phyloP scores from a whole-genome alignment of 495 filamentous ascomycete species.

The Xylaria longipes region DNA sequence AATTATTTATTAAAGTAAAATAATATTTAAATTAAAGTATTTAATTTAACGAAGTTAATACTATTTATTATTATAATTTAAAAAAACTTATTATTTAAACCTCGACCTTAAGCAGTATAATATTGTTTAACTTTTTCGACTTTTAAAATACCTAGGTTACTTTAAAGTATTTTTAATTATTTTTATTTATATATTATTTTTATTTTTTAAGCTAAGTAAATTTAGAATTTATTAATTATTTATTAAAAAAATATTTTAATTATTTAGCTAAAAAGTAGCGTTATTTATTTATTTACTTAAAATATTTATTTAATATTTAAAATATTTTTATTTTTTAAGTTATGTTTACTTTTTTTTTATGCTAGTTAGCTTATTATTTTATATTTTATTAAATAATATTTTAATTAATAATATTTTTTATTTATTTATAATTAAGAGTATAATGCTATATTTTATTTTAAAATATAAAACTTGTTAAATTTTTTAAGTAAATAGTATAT shows the following conservation, averaged over 20 bases:
- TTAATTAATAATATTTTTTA: neutral
- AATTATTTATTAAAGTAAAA: too few species aligned
- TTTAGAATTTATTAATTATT: slow-evolving; percentile 4
- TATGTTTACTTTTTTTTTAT: neutral
- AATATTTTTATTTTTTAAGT: neutral
- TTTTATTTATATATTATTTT: neutral
- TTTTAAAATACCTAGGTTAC: too few species aligned
- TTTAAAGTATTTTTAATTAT: too few species aligned
- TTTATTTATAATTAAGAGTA: neutral
- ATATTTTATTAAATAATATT: neutral
- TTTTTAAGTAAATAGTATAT: neutral
- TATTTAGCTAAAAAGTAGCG: neutral
- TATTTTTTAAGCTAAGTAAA: neutral
- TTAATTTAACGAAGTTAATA: neutral
- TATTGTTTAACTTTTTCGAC: too few species aligned
- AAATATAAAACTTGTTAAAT: neutral
- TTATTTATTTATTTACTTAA: too few species aligned
- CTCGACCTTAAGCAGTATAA: neutral
- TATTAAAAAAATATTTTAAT: neutral
- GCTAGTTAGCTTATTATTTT: neutral
- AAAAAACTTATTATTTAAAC: neutral
- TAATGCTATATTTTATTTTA: neutral
- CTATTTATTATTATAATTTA: neutral
- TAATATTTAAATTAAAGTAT: too few species aligned
- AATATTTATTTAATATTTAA: too few species aligned